Evolutionary conservation across 495 filamentous ascomycete genomes (phyloP).

Genomic region (Hypoxylon fuscum): DNA sequence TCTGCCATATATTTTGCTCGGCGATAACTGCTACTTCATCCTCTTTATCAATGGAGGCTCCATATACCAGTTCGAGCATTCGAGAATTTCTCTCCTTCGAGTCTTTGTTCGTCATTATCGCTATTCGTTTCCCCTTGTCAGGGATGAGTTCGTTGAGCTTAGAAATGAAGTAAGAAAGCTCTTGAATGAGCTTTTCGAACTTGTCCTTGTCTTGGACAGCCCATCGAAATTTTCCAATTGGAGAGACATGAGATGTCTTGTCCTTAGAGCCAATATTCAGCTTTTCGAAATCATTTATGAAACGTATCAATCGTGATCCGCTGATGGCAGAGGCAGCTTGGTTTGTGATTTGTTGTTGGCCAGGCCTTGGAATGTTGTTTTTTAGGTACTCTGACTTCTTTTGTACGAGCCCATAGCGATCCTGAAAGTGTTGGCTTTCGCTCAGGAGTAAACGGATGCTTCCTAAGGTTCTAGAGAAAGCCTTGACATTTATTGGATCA

Average conservation of each 20-base stretch:
- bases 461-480: not conserved
- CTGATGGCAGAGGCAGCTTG: not conserved
- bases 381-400: too few species aligned
- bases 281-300: conserved; percentile 8
- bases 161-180: conserved; percentile 35
- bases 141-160: conserved; percentile 41
- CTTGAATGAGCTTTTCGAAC: conserved; percentile 32
- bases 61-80: conserved; percentile 6
- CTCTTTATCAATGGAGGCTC: not conserved
- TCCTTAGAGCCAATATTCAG: not conserved
- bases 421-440: not conserved
- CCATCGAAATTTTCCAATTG: conserved; percentile 24
- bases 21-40: not conserved
- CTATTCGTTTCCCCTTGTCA: not conserved
- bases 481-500: not conserved
- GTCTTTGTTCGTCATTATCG: not conserved
- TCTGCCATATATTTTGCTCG: not conserved
- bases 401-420: not conserved
- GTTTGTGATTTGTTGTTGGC: too few species aligned
- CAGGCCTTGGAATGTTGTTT: too few species aligned
- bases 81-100: not conserved
- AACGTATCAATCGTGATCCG: not conserved
- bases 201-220: conserved; percentile 37
- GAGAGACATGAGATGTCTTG: not conserved
- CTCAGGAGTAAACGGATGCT: not conserved